phyloP scores from a whole-genome alignment of 2,329 filamentous ascomycete genomes.

The Plenodomus biglobosus region DNA sequence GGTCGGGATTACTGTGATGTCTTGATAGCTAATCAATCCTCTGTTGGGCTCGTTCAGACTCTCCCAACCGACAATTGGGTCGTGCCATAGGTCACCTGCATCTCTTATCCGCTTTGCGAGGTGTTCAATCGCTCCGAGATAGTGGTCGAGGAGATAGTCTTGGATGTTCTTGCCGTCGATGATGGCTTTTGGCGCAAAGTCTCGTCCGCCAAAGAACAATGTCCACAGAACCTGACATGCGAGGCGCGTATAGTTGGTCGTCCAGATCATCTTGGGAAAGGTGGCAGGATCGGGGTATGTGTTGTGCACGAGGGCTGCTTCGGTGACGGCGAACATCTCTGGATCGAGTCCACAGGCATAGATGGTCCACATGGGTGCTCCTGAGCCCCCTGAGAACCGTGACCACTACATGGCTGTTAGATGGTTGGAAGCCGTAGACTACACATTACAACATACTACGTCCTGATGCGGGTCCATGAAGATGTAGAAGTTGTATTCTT shows the following conservation, averaged over 20 bases:
- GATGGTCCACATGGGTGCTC: conserved; percentile 95
- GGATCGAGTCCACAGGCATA: conserved; percentile 94
- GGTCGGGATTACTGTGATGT: conserved; percentile 77
- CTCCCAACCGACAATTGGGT: conserved; percentile 93
- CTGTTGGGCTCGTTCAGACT: conserved; percentile 93
- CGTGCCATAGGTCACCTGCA: conserved; percentile 82
- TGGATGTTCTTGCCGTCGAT: conserved; percentile 96
- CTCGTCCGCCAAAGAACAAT: conserved; percentile 84
- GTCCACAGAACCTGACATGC: conserved; percentile 91
- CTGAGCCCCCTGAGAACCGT: conserved; percentile 88
- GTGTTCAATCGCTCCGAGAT: conserved; percentile 75
- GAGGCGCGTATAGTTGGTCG: conserved; percentile 90
- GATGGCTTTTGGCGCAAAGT: conserved; percentile 94
- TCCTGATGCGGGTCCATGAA: conserved; percentile 99
- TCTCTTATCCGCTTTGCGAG: conserved; percentile 84
- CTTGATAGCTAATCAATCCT: conserved; percentile 79
- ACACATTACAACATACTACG: conserved; percentile 63
- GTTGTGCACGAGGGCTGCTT: conserved; percentile 93
- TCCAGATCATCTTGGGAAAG: conserved; percentile 99
- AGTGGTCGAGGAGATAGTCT: conserved; percentile 89
- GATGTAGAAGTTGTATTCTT: conserved; percentile 88
- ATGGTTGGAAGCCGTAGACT: conserved; percentile 1
- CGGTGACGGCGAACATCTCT: conserved; percentile 77
- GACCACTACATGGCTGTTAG: conserved; percentile 69
- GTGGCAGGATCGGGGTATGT: conserved; percentile 80